Base-by-base conservation (phyloP, 257 asterid genomes). In the Cynanchum wilfordii region DNA sequence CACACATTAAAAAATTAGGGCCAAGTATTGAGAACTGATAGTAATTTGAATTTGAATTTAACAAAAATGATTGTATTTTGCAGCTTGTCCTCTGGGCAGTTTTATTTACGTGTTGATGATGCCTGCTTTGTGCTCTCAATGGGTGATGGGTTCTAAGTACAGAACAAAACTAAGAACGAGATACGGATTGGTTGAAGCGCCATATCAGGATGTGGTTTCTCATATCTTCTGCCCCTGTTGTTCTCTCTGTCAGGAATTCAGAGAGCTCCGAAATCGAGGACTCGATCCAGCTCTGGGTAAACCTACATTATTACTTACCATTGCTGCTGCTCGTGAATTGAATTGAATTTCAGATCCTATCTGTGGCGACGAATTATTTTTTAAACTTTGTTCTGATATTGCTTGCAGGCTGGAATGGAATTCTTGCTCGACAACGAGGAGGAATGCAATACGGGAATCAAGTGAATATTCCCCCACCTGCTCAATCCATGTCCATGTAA, bases 391-490 rank as follows among this genome's bases (percentile, higher is more conserved):
- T 59, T 38, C 24, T 20, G 17, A 62, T 45, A 36, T 27, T 62
- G n/a, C 16, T 22, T 76, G 77, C 80, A 84, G 90, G 90, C 24
- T 86, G 88, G 88, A 75, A 82, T 47, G 90, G 90, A 25, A 80
- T 86, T 25, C 62, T 80, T 49, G 86, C 88, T 54, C 74, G 71
- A 25, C 84, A 86, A 72, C 79, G 73, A 38, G 79, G 75, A 38
- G 79, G 75, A 50, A 59, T 64, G 71, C 77, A 54, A 47, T 72
- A 73, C 66, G 76, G 27, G 59, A 71, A 55, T 56, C 77, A 71
- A 67, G 66, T 42, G 3, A 71, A 64, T 60, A 75, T 44, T 33
- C 84, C 87, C 74, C 87, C 88, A n/a, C 68, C 72, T 19, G 27
- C 1, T 62, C 90, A 86, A 80, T 65, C 77, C 69, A 84, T 86